phyloP scores from a whole-genome alignment of 352 stramenopile genomes.

The Phytopythium ostracodes region DNA sequence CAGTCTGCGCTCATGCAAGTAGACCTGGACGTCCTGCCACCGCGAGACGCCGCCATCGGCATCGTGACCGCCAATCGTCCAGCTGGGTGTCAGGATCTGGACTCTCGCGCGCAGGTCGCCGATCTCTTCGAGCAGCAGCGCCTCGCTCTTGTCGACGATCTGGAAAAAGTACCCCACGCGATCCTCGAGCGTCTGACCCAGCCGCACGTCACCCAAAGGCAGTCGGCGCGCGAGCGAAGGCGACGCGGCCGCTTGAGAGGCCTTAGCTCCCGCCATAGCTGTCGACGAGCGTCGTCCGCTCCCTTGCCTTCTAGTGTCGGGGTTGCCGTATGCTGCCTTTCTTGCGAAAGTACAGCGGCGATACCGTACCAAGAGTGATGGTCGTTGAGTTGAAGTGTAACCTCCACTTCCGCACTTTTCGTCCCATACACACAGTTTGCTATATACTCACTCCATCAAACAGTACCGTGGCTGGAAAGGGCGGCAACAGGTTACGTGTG shows the following conservation, averaged over 20 bases:
- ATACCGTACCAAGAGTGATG: too few species aligned
- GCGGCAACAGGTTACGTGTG: too few species aligned
- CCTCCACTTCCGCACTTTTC: too few species aligned
- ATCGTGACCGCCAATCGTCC: neutral
- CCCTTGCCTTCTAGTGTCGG: too few species aligned
- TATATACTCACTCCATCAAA: too few species aligned
- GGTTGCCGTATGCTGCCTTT: too few species aligned
- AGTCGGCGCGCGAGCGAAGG: neutral
- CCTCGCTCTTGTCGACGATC: constrained; percentile 1
- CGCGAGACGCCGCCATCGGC: neutral
- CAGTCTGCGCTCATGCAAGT: neutral
- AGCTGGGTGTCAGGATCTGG: neutral
- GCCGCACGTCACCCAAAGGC: neutral
- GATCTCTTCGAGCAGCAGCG: constrained; percentile 2
- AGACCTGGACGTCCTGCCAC: neutral
- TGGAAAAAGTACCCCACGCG: constrained; percentile 1
- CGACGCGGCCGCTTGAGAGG: neutral
- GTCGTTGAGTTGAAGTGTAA: too few species aligned
- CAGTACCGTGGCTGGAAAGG: too few species aligned
- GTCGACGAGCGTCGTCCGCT: too few species aligned
- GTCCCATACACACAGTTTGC: too few species aligned
- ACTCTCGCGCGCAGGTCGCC: neutral
- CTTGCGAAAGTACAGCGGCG: too few species aligned
- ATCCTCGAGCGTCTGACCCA: neutral
- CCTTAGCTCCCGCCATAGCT: neutral